Evolutionary conservation across 2,329 filamentous ascomycete genomes (phyloP).

Genomic region (Trichocomaceae sp.): DNA sequence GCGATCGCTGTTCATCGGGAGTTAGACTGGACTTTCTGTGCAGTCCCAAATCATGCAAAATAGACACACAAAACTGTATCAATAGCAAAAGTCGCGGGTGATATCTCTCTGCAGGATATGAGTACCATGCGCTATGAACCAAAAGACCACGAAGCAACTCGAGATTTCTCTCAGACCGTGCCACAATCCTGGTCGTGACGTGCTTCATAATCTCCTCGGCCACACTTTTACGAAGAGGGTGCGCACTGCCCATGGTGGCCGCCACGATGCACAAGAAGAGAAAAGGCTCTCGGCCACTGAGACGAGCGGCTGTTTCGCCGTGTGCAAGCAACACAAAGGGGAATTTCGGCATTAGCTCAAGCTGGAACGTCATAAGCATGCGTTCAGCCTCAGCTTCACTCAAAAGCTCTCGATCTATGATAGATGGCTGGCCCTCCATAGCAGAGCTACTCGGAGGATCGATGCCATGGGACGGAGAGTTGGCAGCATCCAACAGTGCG

Average conservation of each 20-base stretch:
- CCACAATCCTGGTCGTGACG: slow-evolving; percentile 17
- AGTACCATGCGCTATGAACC: slow-evolving; percentile 20
- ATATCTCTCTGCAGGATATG: slow-evolving; percentile 19
- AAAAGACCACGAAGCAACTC: slow-evolving; percentile 20
- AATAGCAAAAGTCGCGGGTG: slow-evolving; percentile 20
- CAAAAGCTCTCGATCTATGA: slow-evolving; percentile 20
- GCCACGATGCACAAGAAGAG: slow-evolving; percentile 19
- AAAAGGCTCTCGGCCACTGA: slow-evolving; percentile 16
- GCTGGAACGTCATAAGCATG: slow-evolving; percentile 15
- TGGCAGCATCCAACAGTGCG: too few species aligned
- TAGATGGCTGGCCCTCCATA: slow-evolving; percentile 18
- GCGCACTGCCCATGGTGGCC: slow-evolving; percentile 17
- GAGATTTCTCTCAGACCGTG: slow-evolving; percentile 20
- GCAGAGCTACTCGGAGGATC: slow-evolving; percentile 16
- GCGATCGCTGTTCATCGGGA: too few species aligned
- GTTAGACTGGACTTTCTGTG: slow-evolving; percentile 14
- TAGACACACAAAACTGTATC: slow-evolving; percentile 19
- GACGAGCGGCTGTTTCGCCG: slow-evolving; percentile 14
- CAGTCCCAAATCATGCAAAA: slow-evolving; percentile 18
- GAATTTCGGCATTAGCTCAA: slow-evolving; percentile 17
- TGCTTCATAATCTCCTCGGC: slow-evolving; percentile 21
- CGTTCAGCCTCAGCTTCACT: slow-evolving; percentile 18
- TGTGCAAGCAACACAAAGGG: slow-evolving; percentile 18
- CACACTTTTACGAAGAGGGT: slow-evolving; percentile 17
- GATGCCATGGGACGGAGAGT: slow-evolving; percentile 13